These are phyloP conservation scores for Ilex aquifolium DNA, from an alignment of 257 asterid species.

Conservation along the genomic window DNA sequence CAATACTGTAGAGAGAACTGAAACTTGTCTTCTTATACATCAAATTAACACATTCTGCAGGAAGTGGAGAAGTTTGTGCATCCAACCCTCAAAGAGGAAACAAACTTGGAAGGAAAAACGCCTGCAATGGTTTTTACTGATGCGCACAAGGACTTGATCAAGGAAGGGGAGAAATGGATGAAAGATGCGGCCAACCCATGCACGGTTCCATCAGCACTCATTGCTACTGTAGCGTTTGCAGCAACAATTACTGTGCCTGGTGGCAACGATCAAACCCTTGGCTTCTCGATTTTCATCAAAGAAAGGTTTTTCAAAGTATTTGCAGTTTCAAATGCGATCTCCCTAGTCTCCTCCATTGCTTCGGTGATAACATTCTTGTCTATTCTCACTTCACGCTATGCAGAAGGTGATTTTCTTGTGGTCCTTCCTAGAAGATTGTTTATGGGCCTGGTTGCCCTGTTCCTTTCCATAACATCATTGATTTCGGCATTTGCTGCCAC, in stretches of 20 bases:
- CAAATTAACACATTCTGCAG: constrained; percentile 1
- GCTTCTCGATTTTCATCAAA: constrained; percentile 21
- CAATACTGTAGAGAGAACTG: no score
- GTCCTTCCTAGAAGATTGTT: constrained; percentile 27
- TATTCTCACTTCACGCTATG: constrained; percentile 29
- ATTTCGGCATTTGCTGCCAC: no score
- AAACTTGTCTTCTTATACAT: no score
- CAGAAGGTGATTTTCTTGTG: constrained; percentile 26
- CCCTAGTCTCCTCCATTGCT: constrained; percentile 30
- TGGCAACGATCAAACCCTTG: constrained; percentile 19
- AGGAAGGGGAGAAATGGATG: constrained; percentile 39
- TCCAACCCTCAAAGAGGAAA: constrained; percentile 18
- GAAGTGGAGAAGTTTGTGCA: constrained; percentile 33
- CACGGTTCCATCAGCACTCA: constrained; percentile 28
- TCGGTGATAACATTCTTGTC: constrained; percentile 33
- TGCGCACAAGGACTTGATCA: constrained; percentile 22
- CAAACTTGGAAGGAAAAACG: constrained; percentile 19
- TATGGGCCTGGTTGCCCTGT: constrained; percentile 24
- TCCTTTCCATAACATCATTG: constrained; percentile 19
- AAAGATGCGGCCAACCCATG: constrained; percentile 34
- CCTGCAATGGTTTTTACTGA: constrained; percentile 26
- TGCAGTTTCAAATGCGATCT: constrained; percentile 25
- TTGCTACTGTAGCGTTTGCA: constrained; percentile 31
- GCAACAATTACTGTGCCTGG: constrained; percentile 40
- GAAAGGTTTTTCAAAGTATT: constrained; percentile 12